Base-by-base conservation (phyloP, 78 protist genomes). In the Andalucia godoyi region DNA sequence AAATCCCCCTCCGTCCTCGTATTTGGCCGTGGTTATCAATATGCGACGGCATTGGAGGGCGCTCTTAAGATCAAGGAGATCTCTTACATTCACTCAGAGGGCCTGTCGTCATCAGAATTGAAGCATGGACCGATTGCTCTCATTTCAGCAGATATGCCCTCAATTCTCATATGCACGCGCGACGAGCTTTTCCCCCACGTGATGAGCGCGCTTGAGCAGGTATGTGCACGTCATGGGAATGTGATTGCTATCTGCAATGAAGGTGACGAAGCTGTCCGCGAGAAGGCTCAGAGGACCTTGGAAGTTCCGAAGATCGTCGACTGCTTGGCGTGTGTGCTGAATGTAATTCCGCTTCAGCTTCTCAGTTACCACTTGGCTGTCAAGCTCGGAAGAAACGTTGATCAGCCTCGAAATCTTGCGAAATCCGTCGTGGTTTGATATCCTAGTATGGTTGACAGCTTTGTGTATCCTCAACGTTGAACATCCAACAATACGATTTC, bases 81-180 rank as follows among this genome's bases (percentile, higher is more conserved):
- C 61, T 66, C 95, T 17, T 95, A 95, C 84, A 79, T 90, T 15
- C 97, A 92, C 64, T 60, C 92, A 15, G 98, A 95, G 74, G 96
- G 94, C 46, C 71, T 79, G 67, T 64, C 76, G 25, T 81, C 93
- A 12, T 97, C 97, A 15, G 99, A 89, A 61, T 70, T 95, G 42
- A 95, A 95, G 85, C 99, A 95, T 76, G 97, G 99, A 1, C 96
- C 98, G 13, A 78, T 95, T 3, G 98, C 98, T 6, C 72, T 95
- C 32, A 78, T 95, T 42, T 93, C 85, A 25, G 79, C 79, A 43
- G 52, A 65, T 39, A 82, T 84, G 42, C 90, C 94, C 23, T 73
- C 88, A 25, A 64, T 92, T 36, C 21, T 86, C 30, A 77, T 92
- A 29, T 46, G 65, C 39, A 8, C 71, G 30, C 77, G 79, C 52